Conservation (phyloP, 2,329 filamentous ascomycete species). For the Cordyceps javanica region DNA sequence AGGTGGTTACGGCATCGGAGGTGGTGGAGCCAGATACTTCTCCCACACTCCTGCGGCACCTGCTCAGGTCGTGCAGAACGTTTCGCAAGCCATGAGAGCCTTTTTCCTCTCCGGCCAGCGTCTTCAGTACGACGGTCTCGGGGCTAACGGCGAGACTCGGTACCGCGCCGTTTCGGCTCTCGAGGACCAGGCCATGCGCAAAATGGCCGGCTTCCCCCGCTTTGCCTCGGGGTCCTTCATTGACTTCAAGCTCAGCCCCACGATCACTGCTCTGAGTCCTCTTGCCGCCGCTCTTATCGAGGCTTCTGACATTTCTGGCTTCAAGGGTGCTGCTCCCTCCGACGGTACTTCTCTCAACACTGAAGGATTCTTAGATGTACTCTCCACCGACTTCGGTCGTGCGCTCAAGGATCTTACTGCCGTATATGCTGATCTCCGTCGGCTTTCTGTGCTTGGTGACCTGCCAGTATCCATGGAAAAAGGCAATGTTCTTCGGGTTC, state of each 20-base stretch:
- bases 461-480: conserved; percentile 71
- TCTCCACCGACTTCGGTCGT: conserved; percentile 83
- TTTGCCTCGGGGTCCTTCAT: conserved; percentile 69
- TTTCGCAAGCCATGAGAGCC: conserved; percentile 86
- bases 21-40: conserved; percentile 80
- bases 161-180: conserved; percentile 72
- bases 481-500: conserved; percentile 64
- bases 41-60: conserved; percentile 80
- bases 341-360: conserved; percentile 64
- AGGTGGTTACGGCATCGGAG: conserved; percentile 75
- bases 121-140: conserved; percentile 75
- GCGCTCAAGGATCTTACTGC: conserved; percentile 77
- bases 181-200: conserved; percentile 66
- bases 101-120: conserved; percentile 91
- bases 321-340: conserved; percentile 32
- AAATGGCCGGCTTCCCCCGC: conserved; percentile 54
- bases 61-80: conserved; percentile 88
- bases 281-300: conserved; percentile 52
- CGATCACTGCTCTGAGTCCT: conserved; percentile 78
- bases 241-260: conserved; percentile 84
- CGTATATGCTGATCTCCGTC: conserved; percentile 74
- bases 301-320: conserved; percentile 36
- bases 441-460: conserved; percentile 71
- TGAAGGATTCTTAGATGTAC: conserved; percentile 74
- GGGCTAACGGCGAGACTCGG: conserved; percentile 65